Conservation (phyloP, 2,329 filamentous ascomycete genomes). For the Pestalotiopsis sp. region DNA sequence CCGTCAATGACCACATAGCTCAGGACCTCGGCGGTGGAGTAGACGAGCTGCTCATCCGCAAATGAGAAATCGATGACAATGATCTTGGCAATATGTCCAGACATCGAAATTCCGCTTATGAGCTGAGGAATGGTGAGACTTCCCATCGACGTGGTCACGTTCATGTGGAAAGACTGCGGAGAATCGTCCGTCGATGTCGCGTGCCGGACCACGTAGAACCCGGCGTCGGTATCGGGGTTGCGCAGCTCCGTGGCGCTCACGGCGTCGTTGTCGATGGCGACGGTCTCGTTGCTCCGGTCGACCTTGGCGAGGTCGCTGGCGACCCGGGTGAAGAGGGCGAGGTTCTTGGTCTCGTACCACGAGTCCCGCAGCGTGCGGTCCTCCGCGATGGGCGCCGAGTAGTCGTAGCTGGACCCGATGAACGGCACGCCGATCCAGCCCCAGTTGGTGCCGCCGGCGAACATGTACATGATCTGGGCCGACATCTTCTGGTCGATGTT, state of each 20-base stretch:
- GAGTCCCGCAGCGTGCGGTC: conserved; percentile 72
- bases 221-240: conserved; percentile 14
- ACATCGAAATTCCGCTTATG: conserved; percentile 21
- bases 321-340: not conserved
- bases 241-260: not conserved
- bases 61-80: conserved; percentile 69
- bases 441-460: conserved; percentile 82
- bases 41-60: conserved; percentile 60
- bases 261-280: not conserved
- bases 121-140: conserved; percentile 25
- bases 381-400: conserved; percentile 65
- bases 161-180: conserved; percentile 21
- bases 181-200: conserved; percentile 15
- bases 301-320: not conserved
- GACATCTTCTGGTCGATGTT: not conserved
- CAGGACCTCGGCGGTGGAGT: conserved; percentile 71
- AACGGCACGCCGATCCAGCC: conserved; percentile 74
- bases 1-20: conserved; percentile 46
- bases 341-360: conserved; percentile 72
- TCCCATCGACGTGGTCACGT: conserved; percentile 13
- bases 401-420: conserved; percentile 62
- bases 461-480: not conserved
- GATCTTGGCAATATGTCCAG: conserved; percentile 66
- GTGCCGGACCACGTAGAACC: conserved; percentile 21
- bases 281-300: not conserved